phyloP scores from a whole-genome alignment of 345 rosid species.

The Atalantia buxifolia region DNA sequence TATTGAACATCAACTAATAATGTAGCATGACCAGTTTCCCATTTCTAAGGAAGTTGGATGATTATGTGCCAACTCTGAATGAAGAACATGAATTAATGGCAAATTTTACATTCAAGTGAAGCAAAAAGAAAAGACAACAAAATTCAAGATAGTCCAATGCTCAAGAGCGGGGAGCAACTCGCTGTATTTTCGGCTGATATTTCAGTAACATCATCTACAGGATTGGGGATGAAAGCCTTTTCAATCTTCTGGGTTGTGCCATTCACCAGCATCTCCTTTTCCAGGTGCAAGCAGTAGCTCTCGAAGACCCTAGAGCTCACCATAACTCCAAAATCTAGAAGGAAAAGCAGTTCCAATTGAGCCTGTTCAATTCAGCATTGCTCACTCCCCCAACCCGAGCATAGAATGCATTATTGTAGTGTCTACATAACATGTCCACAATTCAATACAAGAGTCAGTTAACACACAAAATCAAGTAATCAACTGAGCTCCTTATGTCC shows the following conservation, averaged over 20 bases:
- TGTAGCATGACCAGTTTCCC: no score
- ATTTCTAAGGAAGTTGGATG: no score
- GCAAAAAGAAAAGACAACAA: neutral
- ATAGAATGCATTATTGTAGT: slow-evolving; percentile 73
- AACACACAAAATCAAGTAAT: neutral
- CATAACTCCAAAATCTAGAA: slow-evolving; percentile 58
- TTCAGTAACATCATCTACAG: slow-evolving; percentile 23
- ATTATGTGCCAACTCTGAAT: neutral
- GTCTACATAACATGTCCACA: slow-evolving; percentile 34
- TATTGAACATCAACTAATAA: no score
- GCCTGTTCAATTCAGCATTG: slow-evolving; percentile 72
- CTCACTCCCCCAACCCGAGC: slow-evolving; percentile 89
- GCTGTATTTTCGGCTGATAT: slow-evolving; percentile 16
- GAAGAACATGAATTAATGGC: neutral
- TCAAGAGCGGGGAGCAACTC: slow-evolving; percentile 17
- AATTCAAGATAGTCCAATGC: slow-evolving; percentile 7
- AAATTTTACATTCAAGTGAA: neutral
- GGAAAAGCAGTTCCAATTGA: slow-evolving; percentile 82
- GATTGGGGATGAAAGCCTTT: slow-evolving; percentile 4
- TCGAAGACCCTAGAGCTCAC: slow-evolving; percentile 61
- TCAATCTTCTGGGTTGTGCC: slow-evolving; percentile 20
- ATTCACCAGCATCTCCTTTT: slow-evolving; percentile 46
- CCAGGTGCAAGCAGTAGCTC: slow-evolving; percentile 72
- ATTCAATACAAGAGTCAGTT: neutral
- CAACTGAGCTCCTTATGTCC: neutral